A percentile compares a stretch with the other conserved stretches of the same genome.
phyloP scores from a whole-genome alignment of 2,329 filamentous ascomycete species.

The Ramularia endophylla region DNA sequence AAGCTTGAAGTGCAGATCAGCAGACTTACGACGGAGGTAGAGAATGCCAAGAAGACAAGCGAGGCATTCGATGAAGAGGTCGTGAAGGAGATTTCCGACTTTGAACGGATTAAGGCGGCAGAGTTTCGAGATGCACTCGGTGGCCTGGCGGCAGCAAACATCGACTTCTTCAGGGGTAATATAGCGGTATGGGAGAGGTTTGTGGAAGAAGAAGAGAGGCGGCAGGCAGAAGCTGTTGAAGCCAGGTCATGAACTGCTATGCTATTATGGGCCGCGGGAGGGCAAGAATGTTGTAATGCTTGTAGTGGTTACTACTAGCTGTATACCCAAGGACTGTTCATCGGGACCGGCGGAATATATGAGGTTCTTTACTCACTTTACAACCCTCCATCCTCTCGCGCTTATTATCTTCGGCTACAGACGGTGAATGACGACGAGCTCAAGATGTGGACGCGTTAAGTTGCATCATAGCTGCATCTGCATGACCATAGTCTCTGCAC shows the following conservation, averaged over 20 bases:
- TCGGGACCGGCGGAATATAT: too few species aligned
- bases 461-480: too few species aligned
- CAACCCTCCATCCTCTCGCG: too few species aligned
- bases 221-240: conserved; percentile 12
- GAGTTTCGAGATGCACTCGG: conserved; percentile 89
- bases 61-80: conserved; percentile 97
- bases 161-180: conserved; percentile 76
- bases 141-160: conserved; percentile 74
- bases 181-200: conserved; percentile 85
- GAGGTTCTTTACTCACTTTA: too few species aligned
- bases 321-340: too few species aligned
- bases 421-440: too few species aligned
- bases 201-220: conserved; percentile 63
- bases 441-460: too few species aligned
- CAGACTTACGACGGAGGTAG: conserved; percentile 82
- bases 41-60: conserved; percentile 75
- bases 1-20: conserved; percentile 92
- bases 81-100: conserved; percentile 84
- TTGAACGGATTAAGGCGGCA: conserved; percentile 86
- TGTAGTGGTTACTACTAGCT: too few species aligned
- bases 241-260: neutral
- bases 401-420: too few species aligned
- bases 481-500: too few species aligned
- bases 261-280: too few species aligned
- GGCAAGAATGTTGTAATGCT: too few species aligned